These are phyloP conservation scores for Lagenidium giganteum DNA, from an alignment of 352 stramenopile species.

Conservation along the genomic window DNA sequence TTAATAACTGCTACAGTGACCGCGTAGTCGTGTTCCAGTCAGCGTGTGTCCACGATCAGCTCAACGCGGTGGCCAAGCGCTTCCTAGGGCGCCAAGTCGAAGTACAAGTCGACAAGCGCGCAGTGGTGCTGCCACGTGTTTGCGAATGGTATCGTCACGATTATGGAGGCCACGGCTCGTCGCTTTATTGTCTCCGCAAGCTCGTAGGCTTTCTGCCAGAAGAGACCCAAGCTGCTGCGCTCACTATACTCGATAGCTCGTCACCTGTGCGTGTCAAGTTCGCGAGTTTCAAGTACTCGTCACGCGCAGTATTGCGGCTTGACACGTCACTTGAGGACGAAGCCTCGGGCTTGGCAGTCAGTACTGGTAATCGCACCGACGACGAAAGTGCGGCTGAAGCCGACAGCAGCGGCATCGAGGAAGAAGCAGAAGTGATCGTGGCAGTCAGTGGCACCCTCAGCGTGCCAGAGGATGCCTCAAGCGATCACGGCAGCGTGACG, in stretches of 20 bases:
- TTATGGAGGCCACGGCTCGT: constrained; percentile 25
- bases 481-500: no score
- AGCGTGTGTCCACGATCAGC: constrained; percentile 45
- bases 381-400: no score
- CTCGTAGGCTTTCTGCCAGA: constrained; percentile 49
- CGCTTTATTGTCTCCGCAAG: constrained; percentile 47
- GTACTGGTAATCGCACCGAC: no score
- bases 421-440: no score
- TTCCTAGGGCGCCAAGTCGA: constrained; percentile 26
- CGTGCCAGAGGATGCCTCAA: no score
- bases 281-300: constrained; percentile 42
- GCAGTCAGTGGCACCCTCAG: no score
- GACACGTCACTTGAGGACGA: no score
- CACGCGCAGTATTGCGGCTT: no score
- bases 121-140: constrained; percentile 38
- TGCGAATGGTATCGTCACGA: constrained; percentile 63
- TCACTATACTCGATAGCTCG: constrained; percentile 29
- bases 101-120: constrained; percentile 6
- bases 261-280: constrained; percentile 33
- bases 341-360: no score
- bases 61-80: constrained; percentile 34
- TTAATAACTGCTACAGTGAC: constrained; percentile 28
- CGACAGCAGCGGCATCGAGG: no score
- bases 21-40: constrained; percentile 25
- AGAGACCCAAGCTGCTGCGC: constrained; percentile 28